Evolutionary conservation across 768 basidiomycete species (phyloP).

Genomic region (Kwoniella sp.): DNA sequence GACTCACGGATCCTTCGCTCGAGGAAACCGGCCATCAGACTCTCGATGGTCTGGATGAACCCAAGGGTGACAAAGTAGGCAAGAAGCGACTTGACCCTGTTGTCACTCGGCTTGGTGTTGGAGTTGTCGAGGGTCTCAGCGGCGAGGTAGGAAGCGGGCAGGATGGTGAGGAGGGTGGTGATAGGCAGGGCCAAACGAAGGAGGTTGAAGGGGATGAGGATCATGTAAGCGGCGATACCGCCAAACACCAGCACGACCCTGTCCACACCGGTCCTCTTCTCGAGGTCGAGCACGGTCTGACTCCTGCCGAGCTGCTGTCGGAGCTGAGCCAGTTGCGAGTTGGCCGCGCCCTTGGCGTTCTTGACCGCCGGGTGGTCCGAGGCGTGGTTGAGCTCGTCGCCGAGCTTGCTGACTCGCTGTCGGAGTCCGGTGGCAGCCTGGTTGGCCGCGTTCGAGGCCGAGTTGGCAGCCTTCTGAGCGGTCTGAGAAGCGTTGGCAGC

Average conservation of each 20-base stretch:
- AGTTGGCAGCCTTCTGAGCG: slow-evolving; percentile 1
- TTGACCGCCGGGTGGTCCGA: slow-evolving; percentile 35
- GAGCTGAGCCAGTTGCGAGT: slow-evolving; percentile 28
- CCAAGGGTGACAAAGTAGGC: slow-evolving; percentile 41
- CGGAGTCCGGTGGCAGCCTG: slow-evolving; percentile 24
- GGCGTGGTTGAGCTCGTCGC: slow-evolving; percentile 18
- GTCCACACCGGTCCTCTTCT: slow-evolving; percentile 37
- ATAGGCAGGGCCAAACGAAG: slow-evolving; percentile 37
- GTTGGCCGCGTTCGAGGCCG: slow-evolving; percentile 4
- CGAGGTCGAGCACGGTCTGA: slow-evolving; percentile 22
- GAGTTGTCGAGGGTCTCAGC: slow-evolving; percentile 24
- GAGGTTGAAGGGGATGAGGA: slow-evolving; percentile 42
- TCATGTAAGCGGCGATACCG: slow-evolving; percentile 31
- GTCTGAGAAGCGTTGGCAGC: slow-evolving; percentile 1
- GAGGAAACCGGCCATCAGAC: slow-evolving; percentile 32
- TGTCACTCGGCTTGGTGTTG: slow-evolving; percentile 12
- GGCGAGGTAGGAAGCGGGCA: slow-evolving; percentile 35
- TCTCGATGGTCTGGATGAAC: slow-evolving; percentile 36
- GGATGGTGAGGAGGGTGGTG: slow-evolving; percentile 34
- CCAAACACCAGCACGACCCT: slow-evolving; percentile 34
- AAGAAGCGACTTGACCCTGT: slow-evolving; percentile 27
- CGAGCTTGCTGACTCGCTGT: slow-evolving; percentile 22
- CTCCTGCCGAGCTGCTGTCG: slow-evolving; percentile 28
- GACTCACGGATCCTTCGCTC: slow-evolving; percentile 38
- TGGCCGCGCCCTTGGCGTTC: slow-evolving; percentile 26